Evolutionary conservation across 495 filamentous ascomycete genomes (phyloP), one percentile per base, ranked within the genome.

Genomic region (Xylaria castorea): DNA sequence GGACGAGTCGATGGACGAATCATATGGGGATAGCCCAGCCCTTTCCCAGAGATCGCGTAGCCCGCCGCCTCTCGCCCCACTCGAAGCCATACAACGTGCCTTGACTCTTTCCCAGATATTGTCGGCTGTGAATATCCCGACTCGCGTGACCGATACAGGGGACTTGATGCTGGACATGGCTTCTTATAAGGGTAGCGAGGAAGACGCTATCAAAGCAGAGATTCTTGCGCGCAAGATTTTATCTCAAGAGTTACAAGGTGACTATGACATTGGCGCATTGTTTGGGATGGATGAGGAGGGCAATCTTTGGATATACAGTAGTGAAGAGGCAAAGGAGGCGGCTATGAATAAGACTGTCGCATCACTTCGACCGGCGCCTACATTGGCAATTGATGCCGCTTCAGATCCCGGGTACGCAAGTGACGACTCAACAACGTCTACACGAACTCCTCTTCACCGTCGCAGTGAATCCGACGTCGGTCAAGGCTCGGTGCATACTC

Each of bases 161-260:
- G 97, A 99, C 81, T 83, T 99, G 44, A 98, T 97, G 95, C 82
- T 99, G 71, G 96, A 99, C 78, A 98, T 99, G 94, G 95, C 94
- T 3, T 94, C 94, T 0, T 98, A 97, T 78, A 98, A 98, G 78
- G 91, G 91, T 77, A 94, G 90, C 75, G 94, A 97, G 66, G 95
- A 97, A 75, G 94, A 98, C 77, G 92, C 94, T 16, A 83, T 97
- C 66, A 90, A 93, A 50, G 95, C 96, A 5, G 97, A 99, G 80
- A 89, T 97, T 30, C 87, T 98, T 71, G 97, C 96, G 6, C 91
- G 97, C n/a, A 97, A 94, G 77, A 94, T 99, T 36, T 88, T 98
- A n/a, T 88, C 93, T 0, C 94, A 98, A 77, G 97, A 98, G 80
- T 83, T 98, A 27, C 93, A 98, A 79, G 96, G 95, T 20, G 92